Conservation (phyloP, 768 basidiomycete genomes). For the Tulasnella sp. region DNA sequence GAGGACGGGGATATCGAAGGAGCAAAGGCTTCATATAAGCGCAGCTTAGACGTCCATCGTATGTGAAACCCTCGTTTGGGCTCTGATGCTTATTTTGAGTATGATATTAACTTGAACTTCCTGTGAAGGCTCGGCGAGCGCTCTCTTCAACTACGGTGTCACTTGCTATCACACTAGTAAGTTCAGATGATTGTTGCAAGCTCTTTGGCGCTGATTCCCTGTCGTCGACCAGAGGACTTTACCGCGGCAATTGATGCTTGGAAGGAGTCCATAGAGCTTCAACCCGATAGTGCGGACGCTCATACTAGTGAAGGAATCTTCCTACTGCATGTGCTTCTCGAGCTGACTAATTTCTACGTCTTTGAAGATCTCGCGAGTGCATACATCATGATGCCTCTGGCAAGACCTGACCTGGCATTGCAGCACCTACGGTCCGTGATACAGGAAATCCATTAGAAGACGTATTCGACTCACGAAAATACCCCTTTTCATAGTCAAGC, state of each 20-base stretch:
- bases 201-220: conserved; percentile 14
- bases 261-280: conserved; percentile 73
- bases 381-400: conserved; percentile 70
- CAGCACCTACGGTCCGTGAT: conserved; percentile 64
- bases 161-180: conserved; percentile 82
- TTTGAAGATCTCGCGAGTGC: conserved; percentile 72
- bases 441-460: conserved; percentile 17
- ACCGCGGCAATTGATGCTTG: conserved; percentile 76
- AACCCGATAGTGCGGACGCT: conserved; percentile 75
- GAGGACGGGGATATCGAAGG: conserved; percentile 78
- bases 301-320: conserved; percentile 62
- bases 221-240: conserved; percentile 56
- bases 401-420: conserved; percentile 76
- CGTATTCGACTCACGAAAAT: conserved; percentile 24
- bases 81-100: background rate
- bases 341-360: conserved; percentile 12
- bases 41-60: conserved; percentile 67
- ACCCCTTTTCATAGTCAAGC: conserved; percentile 47
- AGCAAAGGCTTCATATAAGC: conserved; percentile 65
- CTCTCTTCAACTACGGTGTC: conserved; percentile 76
- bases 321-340: conserved; percentile 17
- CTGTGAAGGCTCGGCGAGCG: conserved; percentile 8
- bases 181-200: conserved; percentile 24
- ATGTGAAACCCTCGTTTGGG: too few relatives aligned
- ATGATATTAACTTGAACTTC: background rate